Conservation (phyloP, 1,139 yeast species). For the Lodderomyces orthopsilosis region DNA sequence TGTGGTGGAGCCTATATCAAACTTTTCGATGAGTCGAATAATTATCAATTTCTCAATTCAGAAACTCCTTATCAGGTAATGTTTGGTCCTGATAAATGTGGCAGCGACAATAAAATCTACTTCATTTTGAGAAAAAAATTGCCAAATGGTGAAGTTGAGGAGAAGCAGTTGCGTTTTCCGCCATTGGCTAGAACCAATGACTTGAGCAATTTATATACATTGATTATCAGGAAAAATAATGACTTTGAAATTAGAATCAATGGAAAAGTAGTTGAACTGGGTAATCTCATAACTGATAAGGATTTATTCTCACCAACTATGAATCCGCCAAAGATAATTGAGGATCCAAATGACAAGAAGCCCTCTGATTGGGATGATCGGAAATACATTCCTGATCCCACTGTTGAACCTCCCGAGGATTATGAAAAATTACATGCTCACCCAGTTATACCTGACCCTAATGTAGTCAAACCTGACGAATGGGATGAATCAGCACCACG, state of each 20-base stretch:
- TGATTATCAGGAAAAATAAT: conserved; percentile 61
- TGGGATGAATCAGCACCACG: conserved; percentile 71
- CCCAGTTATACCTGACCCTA: conserved; percentile 60
- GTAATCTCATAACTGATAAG: conserved; percentile 53
- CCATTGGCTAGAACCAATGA: conserved; percentile 63
- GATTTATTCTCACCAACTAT: conserved; percentile 59
- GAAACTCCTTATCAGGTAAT: conserved; percentile 74
- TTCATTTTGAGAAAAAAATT: conserved; percentile 63
- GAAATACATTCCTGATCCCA: conserved; percentile 64
- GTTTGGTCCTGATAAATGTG: conserved; percentile 96
- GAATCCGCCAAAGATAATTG: conserved; percentile 59
- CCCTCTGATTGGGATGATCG: conserved; percentile 82
- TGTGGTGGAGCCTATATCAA: conserved; percentile 93
- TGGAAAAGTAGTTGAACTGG: conserved; percentile 70
- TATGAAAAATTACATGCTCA: conserved; percentile 71
- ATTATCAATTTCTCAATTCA: conserved; percentile 27
- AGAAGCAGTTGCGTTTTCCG: conserved; percentile 64
- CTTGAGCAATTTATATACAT: conserved; percentile 68
- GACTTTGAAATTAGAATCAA: conserved; percentile 78
- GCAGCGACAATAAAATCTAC: conserved; percentile 73
- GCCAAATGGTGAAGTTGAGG: conserved; percentile 56
- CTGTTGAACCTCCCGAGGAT: conserved; percentile 65
- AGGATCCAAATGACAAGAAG: conserved; percentile 59
- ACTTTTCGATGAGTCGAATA: conserved; percentile 44
- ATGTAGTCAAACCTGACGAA: conserved; percentile 63